A percentile compares a stretch with the other conserved stretches of the same genome.
phyloP scores from a whole-genome alignment of 208 protist genomes.

The Phytomonas sp. region DNA sequence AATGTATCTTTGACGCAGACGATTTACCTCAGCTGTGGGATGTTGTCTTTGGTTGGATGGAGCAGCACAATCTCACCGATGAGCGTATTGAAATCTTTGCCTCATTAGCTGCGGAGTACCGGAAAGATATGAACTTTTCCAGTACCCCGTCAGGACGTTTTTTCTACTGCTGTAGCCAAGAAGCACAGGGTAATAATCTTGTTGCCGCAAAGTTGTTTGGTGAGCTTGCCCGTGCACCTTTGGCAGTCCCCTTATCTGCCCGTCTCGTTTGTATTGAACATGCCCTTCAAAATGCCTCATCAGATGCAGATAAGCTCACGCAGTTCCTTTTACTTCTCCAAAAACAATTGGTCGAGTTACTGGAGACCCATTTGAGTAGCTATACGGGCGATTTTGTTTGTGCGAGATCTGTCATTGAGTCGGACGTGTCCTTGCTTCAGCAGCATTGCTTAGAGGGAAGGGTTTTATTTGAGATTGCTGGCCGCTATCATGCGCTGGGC shows the following conservation, averaged over 20 bases:
- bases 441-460: slow-evolving; percentile 44
- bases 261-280: slow-evolving; percentile 43
- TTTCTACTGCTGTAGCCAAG: slow-evolving; percentile 40
- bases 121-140: slow-evolving; percentile 28
- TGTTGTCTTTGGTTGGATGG: slow-evolving; percentile 61
- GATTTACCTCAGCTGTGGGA: slow-evolving; percentile 14
- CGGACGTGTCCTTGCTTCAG: slow-evolving; percentile 34
- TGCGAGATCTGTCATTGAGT: slow-evolving; percentile 16
- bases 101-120: slow-evolving; percentile 32
- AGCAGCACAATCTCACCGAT: slow-evolving; percentile 52
- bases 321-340: slow-evolving; percentile 71
- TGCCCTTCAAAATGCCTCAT: slow-evolving; percentile 27
- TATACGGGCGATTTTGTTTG: slow-evolving; percentile 19
- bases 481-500: slow-evolving; percentile 46
- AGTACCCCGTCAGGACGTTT: slow-evolving; percentile 50
- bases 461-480: slow-evolving; percentile 57
- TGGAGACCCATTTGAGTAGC: slow-evolving; percentile 24
- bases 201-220: slow-evolving; percentile 47
- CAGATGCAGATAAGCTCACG: slow-evolving; percentile 27
- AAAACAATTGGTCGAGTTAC: slow-evolving; percentile 38
- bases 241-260: slow-evolving; percentile 25
- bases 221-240: slow-evolving; percentile 42
- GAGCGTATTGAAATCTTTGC: slow-evolving; percentile 45
- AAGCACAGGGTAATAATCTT: slow-evolving; percentile 16
- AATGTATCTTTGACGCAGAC: slow-evolving; percentile 17